These are phyloP conservation scores for Fusarium sp. DNA, from an alignment of 2,329 filamentous ascomycete genomes.

Conservation along the genomic window DNA sequence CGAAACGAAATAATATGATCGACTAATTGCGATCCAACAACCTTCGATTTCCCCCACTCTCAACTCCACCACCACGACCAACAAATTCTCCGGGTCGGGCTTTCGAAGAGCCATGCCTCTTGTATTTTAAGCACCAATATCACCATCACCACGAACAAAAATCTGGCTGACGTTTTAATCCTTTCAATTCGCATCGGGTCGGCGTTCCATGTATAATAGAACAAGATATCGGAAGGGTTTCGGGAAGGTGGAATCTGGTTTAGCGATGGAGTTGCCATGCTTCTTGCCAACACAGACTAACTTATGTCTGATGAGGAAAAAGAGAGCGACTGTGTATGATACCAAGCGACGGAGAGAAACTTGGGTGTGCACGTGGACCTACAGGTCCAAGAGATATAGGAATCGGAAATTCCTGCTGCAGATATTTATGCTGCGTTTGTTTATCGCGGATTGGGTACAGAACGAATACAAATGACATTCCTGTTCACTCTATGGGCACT, in stretches of 20 bases:
- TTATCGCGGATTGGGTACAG: conserved; percentile 27
- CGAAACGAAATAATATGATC: conserved; percentile 19
- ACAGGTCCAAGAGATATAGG: conserved; percentile 7
- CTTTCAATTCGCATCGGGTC: conserved; percentile 42
- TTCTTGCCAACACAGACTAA: conserved; percentile 27
- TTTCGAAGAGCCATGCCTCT: conserved; percentile 6
- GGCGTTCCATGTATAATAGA: conserved; percentile 49
- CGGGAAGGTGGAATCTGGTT: conserved; percentile 34
- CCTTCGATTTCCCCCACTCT: conserved; percentile 34
- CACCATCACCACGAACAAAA: conserved; percentile 30
- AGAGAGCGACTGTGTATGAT: conserved; percentile 27
- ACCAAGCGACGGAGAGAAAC: conserved; percentile 5
- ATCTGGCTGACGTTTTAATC: conserved; percentile 33
- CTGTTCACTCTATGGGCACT: conserved; percentile 16
- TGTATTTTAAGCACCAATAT: conserved; percentile 33
- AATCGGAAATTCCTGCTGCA: conserved; percentile 13
- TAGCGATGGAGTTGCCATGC: conserved; percentile 35
- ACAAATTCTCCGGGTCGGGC: conserved; percentile 11
- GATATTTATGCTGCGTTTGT: conserved; percentile 16
- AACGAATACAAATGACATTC: conserved; percentile 40
- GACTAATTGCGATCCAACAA: conserved; percentile 13
- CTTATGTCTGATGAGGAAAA: conserved; percentile 29
- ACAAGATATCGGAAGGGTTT: conserved; percentile 24
- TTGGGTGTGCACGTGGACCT: conserved; percentile 1
- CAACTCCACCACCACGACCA: conserved; percentile 36